phyloP scores from a whole-genome alignment of 768 basidiomycete species.

The Russula olivacea region DNA sequence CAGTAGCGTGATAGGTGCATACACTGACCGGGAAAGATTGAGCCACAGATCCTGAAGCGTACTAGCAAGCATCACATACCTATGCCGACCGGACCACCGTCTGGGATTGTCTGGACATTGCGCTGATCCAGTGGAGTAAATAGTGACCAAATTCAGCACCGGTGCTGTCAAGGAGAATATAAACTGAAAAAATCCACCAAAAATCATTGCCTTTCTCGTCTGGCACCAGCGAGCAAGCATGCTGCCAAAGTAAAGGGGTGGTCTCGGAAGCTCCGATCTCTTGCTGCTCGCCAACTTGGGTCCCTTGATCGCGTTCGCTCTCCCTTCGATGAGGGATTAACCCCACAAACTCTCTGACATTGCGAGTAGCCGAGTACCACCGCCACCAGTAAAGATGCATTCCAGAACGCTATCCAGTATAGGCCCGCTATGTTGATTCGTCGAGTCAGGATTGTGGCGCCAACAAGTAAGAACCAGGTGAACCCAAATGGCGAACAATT shows the following conservation, averaged over 20 bases:
- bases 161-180: conserved; percentile 49
- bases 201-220: conserved; percentile 26
- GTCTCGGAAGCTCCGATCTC: conserved; percentile 15
- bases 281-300: conserved; percentile 13
- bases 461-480: conserved; percentile 53
- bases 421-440: conserved; percentile 43
- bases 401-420: conserved; percentile 55
- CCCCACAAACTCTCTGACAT: conserved; percentile 35
- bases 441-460: conserved; percentile 43
- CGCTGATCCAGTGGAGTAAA: conserved; percentile 36
- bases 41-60: neutral
- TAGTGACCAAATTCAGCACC: conserved; percentile 45
- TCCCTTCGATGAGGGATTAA: conserved; percentile 15
- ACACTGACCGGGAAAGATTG: conserved; percentile 39
- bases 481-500: conserved; percentile 46
- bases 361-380: conserved; percentile 35
- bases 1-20: conserved; percentile 41
- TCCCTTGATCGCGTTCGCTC: conserved; percentile 11
- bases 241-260: conserved; percentile 19
- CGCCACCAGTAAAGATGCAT: conserved; percentile 41
- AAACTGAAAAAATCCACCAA: conserved; percentile 59
- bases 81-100: conserved; percentile 47
- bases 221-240: neutral
- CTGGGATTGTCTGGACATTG: conserved; percentile 54
- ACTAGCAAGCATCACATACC: conserved; percentile 38